phyloP scores from a whole-genome alignment of 2,329 filamentous ascomycete species.

The Tolypocladium tropicale region DNA sequence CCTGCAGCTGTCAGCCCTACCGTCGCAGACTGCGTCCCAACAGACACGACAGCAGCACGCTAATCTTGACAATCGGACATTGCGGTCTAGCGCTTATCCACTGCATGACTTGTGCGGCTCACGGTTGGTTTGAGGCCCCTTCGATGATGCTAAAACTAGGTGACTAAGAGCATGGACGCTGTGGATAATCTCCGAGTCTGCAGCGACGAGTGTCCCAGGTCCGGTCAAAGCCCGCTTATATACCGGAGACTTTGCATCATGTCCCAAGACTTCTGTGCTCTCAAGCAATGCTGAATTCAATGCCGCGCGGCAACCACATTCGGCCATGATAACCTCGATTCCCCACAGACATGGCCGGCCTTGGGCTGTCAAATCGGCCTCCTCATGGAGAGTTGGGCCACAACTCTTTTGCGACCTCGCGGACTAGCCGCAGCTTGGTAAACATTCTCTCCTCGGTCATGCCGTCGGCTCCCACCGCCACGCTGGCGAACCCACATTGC shows the following conservation, averaged over 20 bases:
- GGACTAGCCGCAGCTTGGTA: conserved; percentile 58
- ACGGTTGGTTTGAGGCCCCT: not conserved
- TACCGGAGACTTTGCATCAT: no score
- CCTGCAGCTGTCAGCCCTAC: not conserved
- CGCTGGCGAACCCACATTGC: conserved; percentile 62
- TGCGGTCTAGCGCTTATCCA: not conserved
- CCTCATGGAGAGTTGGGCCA: conserved; percentile 32
- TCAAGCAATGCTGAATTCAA: no score
- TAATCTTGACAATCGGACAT: not conserved
- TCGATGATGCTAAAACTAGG: no score
- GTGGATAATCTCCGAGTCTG: no score
- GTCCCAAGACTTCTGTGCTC: no score
- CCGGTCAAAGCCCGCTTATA: no score
- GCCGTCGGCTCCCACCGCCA: conserved; percentile 53
- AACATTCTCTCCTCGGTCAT: conserved; percentile 60
- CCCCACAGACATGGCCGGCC: no score
- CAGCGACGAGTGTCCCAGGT: no score
- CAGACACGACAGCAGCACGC: not conserved
- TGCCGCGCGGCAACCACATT: no score
- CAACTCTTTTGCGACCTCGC: conserved; percentile 53
- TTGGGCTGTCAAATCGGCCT: no score
- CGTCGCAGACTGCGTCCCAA: not conserved
- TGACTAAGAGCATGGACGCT: no score
- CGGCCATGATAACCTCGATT: no score
- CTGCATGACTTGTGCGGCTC: not conserved